Conservation (phyloP, 495 filamentous ascomycete genomes). For the Neurospora sp. region DNA sequence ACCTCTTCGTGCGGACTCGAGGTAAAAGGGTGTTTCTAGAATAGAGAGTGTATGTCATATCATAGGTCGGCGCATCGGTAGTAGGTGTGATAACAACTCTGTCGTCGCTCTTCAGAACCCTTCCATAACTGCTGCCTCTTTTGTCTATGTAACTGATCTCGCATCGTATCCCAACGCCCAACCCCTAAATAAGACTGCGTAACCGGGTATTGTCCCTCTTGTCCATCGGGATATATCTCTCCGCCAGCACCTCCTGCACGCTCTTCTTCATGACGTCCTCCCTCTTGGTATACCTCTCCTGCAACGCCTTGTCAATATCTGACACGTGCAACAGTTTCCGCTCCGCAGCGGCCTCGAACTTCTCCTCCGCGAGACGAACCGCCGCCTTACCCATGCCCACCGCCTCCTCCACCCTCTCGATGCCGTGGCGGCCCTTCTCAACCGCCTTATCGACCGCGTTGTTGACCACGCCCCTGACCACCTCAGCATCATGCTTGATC, state of each 20-base stretch:
- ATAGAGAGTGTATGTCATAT: neutral
- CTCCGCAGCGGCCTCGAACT: constrained; percentile 15
- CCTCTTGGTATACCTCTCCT: constrained; percentile 33
- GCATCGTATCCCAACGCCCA: neutral
- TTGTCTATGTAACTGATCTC: neutral
- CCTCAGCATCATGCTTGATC: neutral
- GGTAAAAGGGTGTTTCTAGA: neutral
- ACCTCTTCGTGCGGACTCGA: neutral
- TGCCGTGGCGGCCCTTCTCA: constrained; percentile 21
- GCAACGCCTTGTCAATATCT: constrained; percentile 35
- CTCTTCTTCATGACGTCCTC: constrained; percentile 24
- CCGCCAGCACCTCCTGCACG: constrained; percentile 34
- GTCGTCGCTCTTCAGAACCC: neutral
- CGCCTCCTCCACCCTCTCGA: neutral
- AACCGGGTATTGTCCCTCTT: constrained; percentile 27
- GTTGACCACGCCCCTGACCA: constrained; percentile 14
- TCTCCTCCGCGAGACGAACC: constrained; percentile 19
- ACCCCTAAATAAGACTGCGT: neutral
- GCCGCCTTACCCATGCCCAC: constrained; percentile 16
- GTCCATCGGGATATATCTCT: constrained; percentile 37
- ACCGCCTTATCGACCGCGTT: constrained; percentile 19
- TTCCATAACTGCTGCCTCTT: neutral
- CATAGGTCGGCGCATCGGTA: neutral
- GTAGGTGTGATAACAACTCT: neutral
- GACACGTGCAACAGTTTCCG: constrained; percentile 22